A percentile compares a stretch with the other conserved stretches of the same genome.
Evolutionary conservation across 2,329 filamentous ascomycete species (phyloP).

Genomic region (Periconia sp.): DNA sequence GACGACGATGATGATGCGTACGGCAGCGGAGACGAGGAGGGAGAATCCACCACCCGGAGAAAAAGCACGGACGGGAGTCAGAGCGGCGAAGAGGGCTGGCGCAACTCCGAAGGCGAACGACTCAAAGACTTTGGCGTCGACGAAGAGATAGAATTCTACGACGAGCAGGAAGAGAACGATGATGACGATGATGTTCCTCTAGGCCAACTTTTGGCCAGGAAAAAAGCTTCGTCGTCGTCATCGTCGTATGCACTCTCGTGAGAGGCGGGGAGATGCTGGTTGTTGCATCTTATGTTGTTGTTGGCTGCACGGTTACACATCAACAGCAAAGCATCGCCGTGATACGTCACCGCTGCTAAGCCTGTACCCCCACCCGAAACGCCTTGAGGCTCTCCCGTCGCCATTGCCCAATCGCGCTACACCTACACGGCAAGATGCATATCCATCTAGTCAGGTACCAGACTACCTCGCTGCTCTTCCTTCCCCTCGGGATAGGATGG

Average conservation of each 20-base stretch:
- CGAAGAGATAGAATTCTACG: slow-evolving; percentile 73
- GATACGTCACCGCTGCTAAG: too few relatives aligned
- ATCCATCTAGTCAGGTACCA: too few relatives aligned
- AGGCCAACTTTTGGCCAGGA: slow-evolving; percentile 63
- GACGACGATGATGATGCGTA: slow-evolving; percentile 18
- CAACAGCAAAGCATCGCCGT: slow-evolving; percentile 5
- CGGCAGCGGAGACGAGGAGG: slow-evolving; percentile 22
- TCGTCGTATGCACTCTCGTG: too few relatives aligned
- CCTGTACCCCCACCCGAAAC: slow-evolving; percentile 1
- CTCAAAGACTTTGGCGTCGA: slow-evolving; percentile 81
- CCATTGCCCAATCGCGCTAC: slow-evolving; percentile 2
- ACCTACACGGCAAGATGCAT: neutral
- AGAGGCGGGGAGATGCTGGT: neutral
- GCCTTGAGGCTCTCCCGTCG: neutral
- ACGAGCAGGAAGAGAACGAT: slow-evolving; percentile 61
- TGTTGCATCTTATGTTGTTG: neutral
- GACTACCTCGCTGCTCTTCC: too few relatives aligned
- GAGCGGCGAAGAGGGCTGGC: slow-evolving; percentile 68
- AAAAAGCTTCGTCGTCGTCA: slow-evolving; percentile 19
- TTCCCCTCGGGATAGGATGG: too few relatives aligned
- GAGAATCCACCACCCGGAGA: slow-evolving; percentile 11
- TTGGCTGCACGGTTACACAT: slow-evolving; percentile 3
- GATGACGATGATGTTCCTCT: slow-evolving; percentile 71
- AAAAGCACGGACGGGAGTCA: slow-evolving; percentile 25
- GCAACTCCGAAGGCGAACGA: slow-evolving; percentile 75